These are phyloP conservation scores for Eucalyptus grandis DNA, from an alignment of 345 rosid species.

Conservation along the genomic window DNA sequence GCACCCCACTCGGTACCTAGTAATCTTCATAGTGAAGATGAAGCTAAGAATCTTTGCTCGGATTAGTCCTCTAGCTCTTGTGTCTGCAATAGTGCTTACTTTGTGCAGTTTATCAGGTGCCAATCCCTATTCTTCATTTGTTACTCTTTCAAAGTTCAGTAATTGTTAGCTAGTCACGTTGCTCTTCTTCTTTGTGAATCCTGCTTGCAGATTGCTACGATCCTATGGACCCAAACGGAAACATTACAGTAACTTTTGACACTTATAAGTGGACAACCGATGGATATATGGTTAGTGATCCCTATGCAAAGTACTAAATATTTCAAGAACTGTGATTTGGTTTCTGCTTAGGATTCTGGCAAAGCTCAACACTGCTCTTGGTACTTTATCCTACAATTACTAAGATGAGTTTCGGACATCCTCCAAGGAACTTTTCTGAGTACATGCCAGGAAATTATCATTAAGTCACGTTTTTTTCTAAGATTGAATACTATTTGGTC, in stretches of 20 bases:
- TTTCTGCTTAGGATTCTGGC: background rate
- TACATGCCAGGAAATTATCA: background rate
- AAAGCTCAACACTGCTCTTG: background rate
- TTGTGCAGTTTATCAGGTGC: slow-evolving; percentile 25
- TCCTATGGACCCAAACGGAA: slow-evolving; percentile 51
- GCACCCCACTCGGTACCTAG: background rate
- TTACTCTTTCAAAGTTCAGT: background rate
- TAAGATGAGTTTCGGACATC: background rate
- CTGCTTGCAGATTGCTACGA: slow-evolving; percentile 47
- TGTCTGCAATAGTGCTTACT: background rate
- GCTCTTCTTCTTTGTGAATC: background rate
- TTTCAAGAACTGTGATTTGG: background rate
- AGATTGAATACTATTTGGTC: background rate
- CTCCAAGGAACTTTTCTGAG: background rate
- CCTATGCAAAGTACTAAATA: background rate
- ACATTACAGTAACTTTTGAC: slow-evolving; percentile 39
- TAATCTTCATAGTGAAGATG: background rate
- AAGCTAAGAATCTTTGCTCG: background rate
- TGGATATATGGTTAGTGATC: slow-evolving; percentile 39
- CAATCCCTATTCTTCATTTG: background rate
- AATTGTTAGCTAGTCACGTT: background rate
- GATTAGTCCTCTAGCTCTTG: background rate
- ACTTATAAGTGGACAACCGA: slow-evolving; percentile 15
- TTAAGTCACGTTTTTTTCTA: background rate
- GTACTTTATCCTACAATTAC: background rate